Conservation (phyloP, 2,329 filamentous ascomycete genomes). For the Phaeosphaeriaceae sp. region DNA sequence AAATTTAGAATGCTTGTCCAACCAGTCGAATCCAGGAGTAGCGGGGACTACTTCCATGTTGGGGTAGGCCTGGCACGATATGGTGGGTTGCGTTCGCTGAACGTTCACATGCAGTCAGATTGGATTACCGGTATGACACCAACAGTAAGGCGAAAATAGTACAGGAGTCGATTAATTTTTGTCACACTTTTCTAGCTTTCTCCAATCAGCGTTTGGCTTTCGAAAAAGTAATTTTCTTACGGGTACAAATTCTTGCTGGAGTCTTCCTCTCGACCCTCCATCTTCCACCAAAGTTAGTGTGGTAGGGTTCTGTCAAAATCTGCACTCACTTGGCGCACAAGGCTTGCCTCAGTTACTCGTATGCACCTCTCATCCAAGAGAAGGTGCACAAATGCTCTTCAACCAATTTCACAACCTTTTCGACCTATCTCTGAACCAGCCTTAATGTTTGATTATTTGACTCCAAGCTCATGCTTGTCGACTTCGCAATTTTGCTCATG, state of each 20-base stretch:
- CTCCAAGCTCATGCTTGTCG: conserved; percentile 5
- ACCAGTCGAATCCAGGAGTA: conserved; percentile 17
- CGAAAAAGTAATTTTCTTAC: neutral
- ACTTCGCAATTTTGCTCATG: conserved; percentile 7
- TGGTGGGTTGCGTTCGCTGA: conserved; percentile 28
- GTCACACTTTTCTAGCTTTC: neutral
- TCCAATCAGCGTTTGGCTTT: neutral
- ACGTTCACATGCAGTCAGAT: neutral
- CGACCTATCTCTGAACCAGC: neutral
- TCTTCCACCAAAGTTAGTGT: no score
- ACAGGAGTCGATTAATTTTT: no score
- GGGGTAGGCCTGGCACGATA: conserved; percentile 21
- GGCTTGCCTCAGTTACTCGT: no score
- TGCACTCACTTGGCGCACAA: no score
- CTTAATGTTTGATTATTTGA: neutral
- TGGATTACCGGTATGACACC: no score
- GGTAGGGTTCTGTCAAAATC: no score
- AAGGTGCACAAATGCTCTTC: no score
- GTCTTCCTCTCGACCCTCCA: neutral
- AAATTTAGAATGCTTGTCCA: conserved; percentile 19
- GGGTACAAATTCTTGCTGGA: neutral
- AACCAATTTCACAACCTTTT: no score
- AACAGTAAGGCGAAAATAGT: no score
- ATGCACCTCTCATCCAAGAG: no score
- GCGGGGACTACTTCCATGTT: conserved; percentile 10